Conservation (phyloP, 352 stramenopile species). For the Phytopythium ostracodes region DNA sequence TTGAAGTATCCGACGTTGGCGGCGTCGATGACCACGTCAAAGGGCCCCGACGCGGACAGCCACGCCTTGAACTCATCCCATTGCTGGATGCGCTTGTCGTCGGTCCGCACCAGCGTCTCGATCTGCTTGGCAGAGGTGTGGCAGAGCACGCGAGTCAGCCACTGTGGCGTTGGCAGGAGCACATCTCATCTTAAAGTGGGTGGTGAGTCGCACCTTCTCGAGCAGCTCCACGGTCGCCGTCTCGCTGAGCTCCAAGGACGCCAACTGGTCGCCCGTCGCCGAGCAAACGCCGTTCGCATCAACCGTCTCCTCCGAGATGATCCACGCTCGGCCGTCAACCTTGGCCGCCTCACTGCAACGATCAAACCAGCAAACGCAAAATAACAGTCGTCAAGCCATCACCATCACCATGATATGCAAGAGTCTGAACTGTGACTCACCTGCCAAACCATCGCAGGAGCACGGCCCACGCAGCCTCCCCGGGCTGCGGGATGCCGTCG, state of each 20-base stretch:
- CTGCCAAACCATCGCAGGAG: conserved; percentile 72
- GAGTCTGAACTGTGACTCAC: conserved; percentile 20
- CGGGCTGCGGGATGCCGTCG: conserved; percentile 53
- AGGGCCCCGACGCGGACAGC: conserved; percentile 63
- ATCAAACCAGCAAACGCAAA: not conserved
- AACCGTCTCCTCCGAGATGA: conserved; percentile 45
- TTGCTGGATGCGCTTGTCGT: conserved; percentile 63
- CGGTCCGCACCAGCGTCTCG: conserved; percentile 70
- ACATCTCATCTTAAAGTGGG: not conserved
- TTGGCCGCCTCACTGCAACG: conserved; percentile 48
- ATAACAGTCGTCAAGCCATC: not conserved
- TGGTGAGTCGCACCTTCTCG: conserved; percentile 40
- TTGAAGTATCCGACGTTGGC: conserved; percentile 98
- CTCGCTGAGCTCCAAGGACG: conserved; percentile 59
- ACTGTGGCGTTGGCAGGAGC: not conserved
- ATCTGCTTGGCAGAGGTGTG: conserved; percentile 33
- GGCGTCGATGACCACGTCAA: conserved; percentile 95
- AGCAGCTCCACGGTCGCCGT: conserved; percentile 44
- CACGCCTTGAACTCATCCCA: conserved; percentile 85
- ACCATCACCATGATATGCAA: not conserved
- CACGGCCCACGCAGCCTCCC: conserved; percentile 43
- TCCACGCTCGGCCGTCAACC: conserved; percentile 59
- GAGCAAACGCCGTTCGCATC: conserved; percentile 53
- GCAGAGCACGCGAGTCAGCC: not conserved
- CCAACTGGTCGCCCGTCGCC: conserved; percentile 48